Percentiles rank a stretch among this genome's conserved stretches.
These are phyloP conservation scores for Cephalotrichum gorgonifer DNA, from an alignment of 2,329 filamentous ascomycete species.

Conservation along the genomic window DNA sequence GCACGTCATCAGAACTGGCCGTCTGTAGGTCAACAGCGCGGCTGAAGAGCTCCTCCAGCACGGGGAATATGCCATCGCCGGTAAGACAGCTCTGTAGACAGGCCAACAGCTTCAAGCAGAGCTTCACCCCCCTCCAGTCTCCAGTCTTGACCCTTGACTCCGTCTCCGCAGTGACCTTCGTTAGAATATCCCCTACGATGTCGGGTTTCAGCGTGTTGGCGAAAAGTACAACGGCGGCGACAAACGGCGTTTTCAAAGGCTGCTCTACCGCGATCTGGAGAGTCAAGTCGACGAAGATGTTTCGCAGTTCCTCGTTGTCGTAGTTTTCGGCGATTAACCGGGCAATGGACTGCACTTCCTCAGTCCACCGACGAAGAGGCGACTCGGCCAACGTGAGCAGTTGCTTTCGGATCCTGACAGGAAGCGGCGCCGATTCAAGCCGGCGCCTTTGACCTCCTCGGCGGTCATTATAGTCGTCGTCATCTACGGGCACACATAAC, in stretches of 20 bases:
- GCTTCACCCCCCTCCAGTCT: slow-evolving; percentile 84
- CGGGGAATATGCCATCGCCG: slow-evolving; percentile 73
- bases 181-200: slow-evolving; percentile 60
- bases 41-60: slow-evolving; percentile 83
- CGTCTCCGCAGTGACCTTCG: slow-evolving; percentile 46
- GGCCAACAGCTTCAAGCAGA: slow-evolving; percentile 80
- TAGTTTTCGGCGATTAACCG: slow-evolving; percentile 71
- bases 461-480: slow-evolving; percentile 65
- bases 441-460: slow-evolving; percentile 58
- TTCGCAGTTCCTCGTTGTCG: slow-evolving; percentile 71
- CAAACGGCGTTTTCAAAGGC: slow-evolving; percentile 94
- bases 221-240: slow-evolving; percentile 72
- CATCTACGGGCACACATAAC: slow-evolving; percentile 17
- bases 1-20: slow-evolving; percentile 81
- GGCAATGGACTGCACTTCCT: slow-evolving; percentile 66
- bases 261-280: slow-evolving; percentile 78
- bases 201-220: slow-evolving; percentile 71
- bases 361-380: slow-evolving; percentile 65
- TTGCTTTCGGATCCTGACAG: slow-evolving; percentile 65
- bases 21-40: slow-evolving; percentile 90
- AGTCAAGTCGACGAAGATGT: slow-evolving; percentile 61
- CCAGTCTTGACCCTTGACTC: slow-evolving; percentile 62
- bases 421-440: slow-evolving; percentile 58
- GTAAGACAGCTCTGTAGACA: slow-evolving; percentile 72
- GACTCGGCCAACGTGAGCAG: slow-evolving; percentile 75